Evolutionary conservation across 768 basidiomycete species (phyloP), one percentile per base, ranked within the genome.

Genomic region (Termitomyces sp.): DNA sequence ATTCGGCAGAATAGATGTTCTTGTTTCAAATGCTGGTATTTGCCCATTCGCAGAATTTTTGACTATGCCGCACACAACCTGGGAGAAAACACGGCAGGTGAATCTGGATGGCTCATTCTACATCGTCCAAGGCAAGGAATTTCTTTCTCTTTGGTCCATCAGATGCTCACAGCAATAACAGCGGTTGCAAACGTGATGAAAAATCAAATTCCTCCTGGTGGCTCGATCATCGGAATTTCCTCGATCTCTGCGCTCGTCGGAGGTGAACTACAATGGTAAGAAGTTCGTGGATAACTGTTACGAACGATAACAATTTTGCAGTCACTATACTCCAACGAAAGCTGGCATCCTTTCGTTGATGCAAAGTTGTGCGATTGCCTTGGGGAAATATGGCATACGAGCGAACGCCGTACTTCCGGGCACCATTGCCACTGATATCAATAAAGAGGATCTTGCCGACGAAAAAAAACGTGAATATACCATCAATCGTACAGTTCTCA

Each of bases 191-290:
- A 83, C 57, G 85, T 86, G 64, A 90, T 90, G 88, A 81, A 81
- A 58, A 69, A 60, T 15, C 88, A 89, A 62, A 71, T 66, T 7
- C 86, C 86, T 2, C 82, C 83, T 64, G 87, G 88, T 3, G 88
- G 88, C 4, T 80, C 83, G 3, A 88, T 90, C 63, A 82, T 90
- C 38, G 86, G 81, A 21, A 81, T 90, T 26, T 86, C 87, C 11
- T 87, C 84, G n/a, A 89, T 90, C 56, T 88, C 85, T 26, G 89
- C 87, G 0, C 75, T 89, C 17, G 87, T 90, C 45, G 88, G 88
- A 8, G 89, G 88, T 15, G 87, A 80, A 59, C 71, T 81, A 54
- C 88, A 90, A 70, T 82, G 79, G 79, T 82, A 58, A 51, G 71
- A 59, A 46, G 24, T 26, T 24, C 35, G 7, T 50, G 26, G 26